Evolutionary conservation across 805 yeast species (phyloP), one percentile per base, ranked within the genome.

Genomic region (Lipomyces starkeyi): DNA sequence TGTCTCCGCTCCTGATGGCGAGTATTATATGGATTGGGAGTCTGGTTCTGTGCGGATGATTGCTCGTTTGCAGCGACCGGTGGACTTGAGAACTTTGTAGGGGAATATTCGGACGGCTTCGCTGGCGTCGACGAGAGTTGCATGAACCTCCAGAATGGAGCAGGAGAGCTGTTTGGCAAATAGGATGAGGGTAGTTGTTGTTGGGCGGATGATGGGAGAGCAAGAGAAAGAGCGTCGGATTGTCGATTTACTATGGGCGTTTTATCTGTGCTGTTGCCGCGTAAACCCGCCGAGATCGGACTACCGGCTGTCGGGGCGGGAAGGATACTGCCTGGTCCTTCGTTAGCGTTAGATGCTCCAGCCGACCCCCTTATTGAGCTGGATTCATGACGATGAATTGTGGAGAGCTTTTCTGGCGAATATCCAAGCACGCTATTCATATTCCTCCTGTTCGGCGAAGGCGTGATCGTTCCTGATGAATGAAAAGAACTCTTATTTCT

Each of bases 141-240:
- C 75, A 93, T 91, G 80, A 91, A 88, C 76, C 90, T 91, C 98
- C 97, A 91, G 67, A 93, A 86, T 20, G 82, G 79, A 8, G 97
- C 97, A 1, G 98, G 98, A 1, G 97, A 91, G 37, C 89, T 86
- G 60, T 80, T 83, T 6, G 81, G 82, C 75, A 80, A 79, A 85
- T 80, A 80, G 78, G 78, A 81, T 76, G 79, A 80, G 75, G 76
- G 82, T 63, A 78, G 70, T 66, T 75, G 80, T 67, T 73, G 78
- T 64, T 74, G 79, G 8, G 77, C 76, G 1, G 81, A 74, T 4
- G 81, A 74, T 9, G 81, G 81, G 32, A 81, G 81, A 3, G 80
- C 80, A 54, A 79, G 75, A 43, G 73, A 74, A 60, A 76, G 73
- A 52, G 62, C 59, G 49, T 63, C 68, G 8, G 56, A 35, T 54